phyloP scores from a whole-genome alignment of 495 filamentous ascomycete species.

The Neurospora terricola region DNA sequence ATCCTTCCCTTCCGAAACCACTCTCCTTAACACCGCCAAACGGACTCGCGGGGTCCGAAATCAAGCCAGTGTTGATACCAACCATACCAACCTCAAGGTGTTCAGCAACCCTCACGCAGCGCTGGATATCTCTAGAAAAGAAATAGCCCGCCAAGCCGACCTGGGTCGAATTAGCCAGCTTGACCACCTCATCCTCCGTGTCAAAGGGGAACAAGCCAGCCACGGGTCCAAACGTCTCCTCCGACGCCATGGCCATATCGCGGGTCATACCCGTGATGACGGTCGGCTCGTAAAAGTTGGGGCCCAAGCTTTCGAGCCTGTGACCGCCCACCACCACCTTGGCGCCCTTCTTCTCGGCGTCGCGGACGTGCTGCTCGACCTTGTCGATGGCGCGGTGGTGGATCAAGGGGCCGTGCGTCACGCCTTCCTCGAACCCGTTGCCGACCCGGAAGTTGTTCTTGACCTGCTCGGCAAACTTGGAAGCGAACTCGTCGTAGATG shows the following conservation, averaged over 20 bases:
- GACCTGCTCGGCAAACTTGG: constrained; percentile 63
- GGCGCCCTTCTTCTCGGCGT: constrained; percentile 66
- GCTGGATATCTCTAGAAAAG: constrained; percentile 62
- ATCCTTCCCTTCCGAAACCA: constrained; percentile 88
- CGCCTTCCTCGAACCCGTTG: constrained; percentile 56
- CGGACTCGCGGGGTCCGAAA: constrained; percentile 71
- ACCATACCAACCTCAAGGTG: constrained; percentile 87
- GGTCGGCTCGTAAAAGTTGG: constrained; percentile 76
- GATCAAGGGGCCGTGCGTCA: constrained; percentile 78
- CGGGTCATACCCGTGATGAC: constrained; percentile 71
- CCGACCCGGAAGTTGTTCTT: constrained; percentile 63
- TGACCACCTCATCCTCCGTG: constrained; percentile 74
- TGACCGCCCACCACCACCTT: constrained; percentile 63
- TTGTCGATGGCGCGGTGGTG: constrained; percentile 66
- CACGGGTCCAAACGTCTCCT: constrained; percentile 86
- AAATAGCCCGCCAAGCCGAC: constrained; percentile 85
- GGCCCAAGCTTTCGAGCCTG: constrained; percentile 50
- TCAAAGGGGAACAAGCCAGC: constrained; percentile 76
- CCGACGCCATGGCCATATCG: constrained; percentile 65
- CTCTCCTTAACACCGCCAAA: constrained; percentile 93
- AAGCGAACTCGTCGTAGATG: constrained; percentile 62
- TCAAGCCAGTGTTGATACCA: constrained; percentile 73
- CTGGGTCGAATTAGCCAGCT: constrained; percentile 62
- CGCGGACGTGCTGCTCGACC: constrained; percentile 66
- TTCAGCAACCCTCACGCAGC: constrained; percentile 70